Evolutionary conservation across 148 eudicot species (phyloP).

Genomic region (Rhododendron henanense): DNA sequence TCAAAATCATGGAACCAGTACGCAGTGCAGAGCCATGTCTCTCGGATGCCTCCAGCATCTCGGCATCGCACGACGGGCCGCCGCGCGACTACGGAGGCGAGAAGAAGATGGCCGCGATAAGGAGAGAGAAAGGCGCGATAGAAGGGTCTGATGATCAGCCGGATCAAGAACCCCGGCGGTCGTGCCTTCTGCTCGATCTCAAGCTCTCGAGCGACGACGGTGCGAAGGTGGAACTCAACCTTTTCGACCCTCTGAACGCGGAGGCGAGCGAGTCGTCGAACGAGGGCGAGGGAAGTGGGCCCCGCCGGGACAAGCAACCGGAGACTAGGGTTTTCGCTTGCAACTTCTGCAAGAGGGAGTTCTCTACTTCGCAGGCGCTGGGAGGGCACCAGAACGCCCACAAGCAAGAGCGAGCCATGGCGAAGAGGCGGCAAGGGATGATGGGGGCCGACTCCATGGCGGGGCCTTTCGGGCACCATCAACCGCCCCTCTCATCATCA

Average conservation of each 20-base stretch:
- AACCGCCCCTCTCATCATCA: neutral
- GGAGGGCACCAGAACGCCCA: constrained; percentile 21
- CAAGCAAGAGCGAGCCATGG: constrained; percentile 17
- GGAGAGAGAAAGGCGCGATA: neutral
- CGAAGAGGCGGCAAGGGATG: neutral
- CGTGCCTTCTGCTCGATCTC: neutral
- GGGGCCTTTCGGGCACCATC: neutral
- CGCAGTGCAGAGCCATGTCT: neutral
- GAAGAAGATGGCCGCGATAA: neutral
- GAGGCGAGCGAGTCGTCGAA: neutral
- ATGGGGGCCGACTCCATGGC: neutral
- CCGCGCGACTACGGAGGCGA: neutral
- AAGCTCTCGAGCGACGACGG: neutral
- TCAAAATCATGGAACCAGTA: neutral
- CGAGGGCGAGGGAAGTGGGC: neutral
- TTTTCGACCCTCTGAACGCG: neutral
- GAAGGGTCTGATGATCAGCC: neutral
- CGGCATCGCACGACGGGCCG: neutral
- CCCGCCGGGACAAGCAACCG: neutral
- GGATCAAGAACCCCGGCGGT: neutral
- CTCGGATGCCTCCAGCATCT: neutral
- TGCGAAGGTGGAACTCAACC: neutral
- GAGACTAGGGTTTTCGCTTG: neutral
- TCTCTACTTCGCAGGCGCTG: constrained; percentile 14
- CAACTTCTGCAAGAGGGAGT: constrained; percentile 17